Evolutionary conservation across 2,329 filamentous ascomycete species (phyloP), one percentile per base, ranked within the genome.

Genomic region (Aspergillus viridinutans): DNA sequence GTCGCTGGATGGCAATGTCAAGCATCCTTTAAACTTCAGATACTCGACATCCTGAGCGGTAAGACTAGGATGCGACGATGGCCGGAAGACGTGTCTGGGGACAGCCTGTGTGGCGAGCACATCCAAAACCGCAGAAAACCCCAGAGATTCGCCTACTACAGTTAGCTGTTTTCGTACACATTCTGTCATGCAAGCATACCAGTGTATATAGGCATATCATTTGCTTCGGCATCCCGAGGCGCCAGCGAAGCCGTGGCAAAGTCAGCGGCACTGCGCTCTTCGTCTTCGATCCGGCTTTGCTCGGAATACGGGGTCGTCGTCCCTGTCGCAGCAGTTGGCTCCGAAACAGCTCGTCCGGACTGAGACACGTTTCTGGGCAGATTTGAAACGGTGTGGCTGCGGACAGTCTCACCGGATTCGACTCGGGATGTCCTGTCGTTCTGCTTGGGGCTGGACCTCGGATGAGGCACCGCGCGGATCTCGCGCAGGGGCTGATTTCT

Each of bases 11-110:
- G 73, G 73, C 4, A 74, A 59, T 23, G 57, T 66, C 56, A 74
- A 74, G 21, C 69, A 70, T 0, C 73, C 74, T 58, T 75, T 76
- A 5, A 55, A 55, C 47, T 64, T 63, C 4, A 75, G 63, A 40
- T 65, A 67, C 6, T 62, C 53, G 25, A 56, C 53, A 20, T 68
- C 66, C 32, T 67, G 58, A 3, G 60, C 54, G 0, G 60, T 57
- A 3, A 69, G 32, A 2, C 14, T 56, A 49, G 26, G 62, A 53
- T 5, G 59, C 58, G 12, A 69, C 60, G 54, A 61, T 25, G 21
- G n/a, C 14, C 12, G 32, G 9, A 32, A 20, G 29, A 43, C 21
- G 12, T 43, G 40, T 43, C 40, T 43, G 8, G 40, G 40, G n/a
- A 43, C n/a, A 12, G 40, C 40, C 1, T 43, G 40, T 9, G 40